Conservation (phyloP, 495 filamentous ascomycete species). For the Pseudomonodictys pantanalensis region DNA sequence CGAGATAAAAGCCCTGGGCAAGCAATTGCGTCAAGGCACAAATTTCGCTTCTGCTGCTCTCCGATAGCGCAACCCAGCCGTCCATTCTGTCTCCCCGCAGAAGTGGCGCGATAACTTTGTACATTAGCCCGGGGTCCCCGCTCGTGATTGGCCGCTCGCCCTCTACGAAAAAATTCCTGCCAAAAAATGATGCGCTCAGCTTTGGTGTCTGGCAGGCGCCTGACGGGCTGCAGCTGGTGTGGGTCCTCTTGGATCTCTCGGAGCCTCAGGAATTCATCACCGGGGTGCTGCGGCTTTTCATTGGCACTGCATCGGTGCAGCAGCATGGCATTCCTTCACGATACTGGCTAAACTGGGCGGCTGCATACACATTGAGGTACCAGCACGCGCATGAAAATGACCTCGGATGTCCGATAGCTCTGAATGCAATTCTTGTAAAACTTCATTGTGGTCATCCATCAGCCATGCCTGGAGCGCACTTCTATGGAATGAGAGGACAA, state of each 20-base stretch:
- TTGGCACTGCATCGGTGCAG: too few relatives aligned
- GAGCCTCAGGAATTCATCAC: too few relatives aligned
- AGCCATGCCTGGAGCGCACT: conserved; percentile 4
- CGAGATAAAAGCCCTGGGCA: conserved; percentile 1
- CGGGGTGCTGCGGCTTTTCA: too few relatives aligned
- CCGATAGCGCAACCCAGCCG: conserved; percentile 30
- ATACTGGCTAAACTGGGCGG: too few relatives aligned
- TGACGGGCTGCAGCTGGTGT: conserved; percentile 19
- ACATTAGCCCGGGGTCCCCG: conserved; percentile 5
- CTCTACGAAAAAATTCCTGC: conserved; percentile 12
- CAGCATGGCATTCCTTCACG: too few relatives aligned
- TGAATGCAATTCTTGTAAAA: too few relatives aligned
- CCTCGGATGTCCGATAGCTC: too few relatives aligned
- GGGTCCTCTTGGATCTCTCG: conserved; percentile 1
- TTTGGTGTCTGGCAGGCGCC: not conserved
- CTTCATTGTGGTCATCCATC: conserved; percentile 24
- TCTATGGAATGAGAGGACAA: conserved; percentile 6
- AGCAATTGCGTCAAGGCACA: conserved; percentile 17
- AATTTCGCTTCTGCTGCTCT: conserved; percentile 12
- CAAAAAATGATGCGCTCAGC: conserved; percentile 14
- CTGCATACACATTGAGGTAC: too few relatives aligned
- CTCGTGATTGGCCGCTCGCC: conserved; percentile 15
- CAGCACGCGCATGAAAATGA: too few relatives aligned
- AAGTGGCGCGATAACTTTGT: conserved; percentile 13
- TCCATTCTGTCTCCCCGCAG: conserved; percentile 4